Evolutionary conservation across 2,329 filamentous ascomycete species (phyloP).

Genomic region (Escovopsis sp.): DNA sequence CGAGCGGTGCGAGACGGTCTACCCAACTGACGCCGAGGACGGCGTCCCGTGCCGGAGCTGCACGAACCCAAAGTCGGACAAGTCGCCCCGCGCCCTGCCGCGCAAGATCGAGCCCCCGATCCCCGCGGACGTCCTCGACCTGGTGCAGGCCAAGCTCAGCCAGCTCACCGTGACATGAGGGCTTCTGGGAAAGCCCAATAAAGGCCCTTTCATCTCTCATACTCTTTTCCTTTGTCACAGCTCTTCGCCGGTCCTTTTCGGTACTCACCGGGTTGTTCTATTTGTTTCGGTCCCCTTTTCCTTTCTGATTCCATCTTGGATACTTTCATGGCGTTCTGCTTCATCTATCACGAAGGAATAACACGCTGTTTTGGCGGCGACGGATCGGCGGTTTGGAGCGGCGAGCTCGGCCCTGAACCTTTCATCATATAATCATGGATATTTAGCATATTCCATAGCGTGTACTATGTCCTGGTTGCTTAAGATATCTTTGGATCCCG

Average conservation of each 20-base stretch:
- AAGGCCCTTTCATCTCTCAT: neutral
- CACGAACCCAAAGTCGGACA: constrained; percentile 40
- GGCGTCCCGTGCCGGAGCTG: constrained; percentile 44
- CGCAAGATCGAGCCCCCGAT: constrained; percentile 45
- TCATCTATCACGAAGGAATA: too few relatives aligned
- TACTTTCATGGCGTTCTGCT: too few relatives aligned
- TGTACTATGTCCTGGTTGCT: too few relatives aligned
- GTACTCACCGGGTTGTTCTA: too few relatives aligned
- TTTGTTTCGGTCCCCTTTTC: too few relatives aligned
- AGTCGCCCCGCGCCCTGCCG: constrained; percentile 42
- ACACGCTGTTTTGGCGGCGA: too few relatives aligned
- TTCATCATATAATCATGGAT: too few relatives aligned
- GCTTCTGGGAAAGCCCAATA: neutral
- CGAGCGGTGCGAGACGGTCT: constrained; percentile 45
- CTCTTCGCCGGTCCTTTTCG: neutral
- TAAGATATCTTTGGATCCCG: too few relatives aligned
- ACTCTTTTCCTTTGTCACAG: constrained; percentile 1
- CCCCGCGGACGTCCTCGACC: constrained; percentile 43
- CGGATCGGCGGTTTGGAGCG: too few relatives aligned
- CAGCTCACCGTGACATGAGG: constrained; percentile 22
- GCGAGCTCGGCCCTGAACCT: too few relatives aligned
- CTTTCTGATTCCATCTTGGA: too few relatives aligned
- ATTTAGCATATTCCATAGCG: too few relatives aligned
- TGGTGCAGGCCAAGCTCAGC: constrained; percentile 40
- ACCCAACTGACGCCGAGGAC: constrained; percentile 32